Conservation (phyloP, 345 rosid genomes). For the Eucalyptus pauciflora region DNA sequence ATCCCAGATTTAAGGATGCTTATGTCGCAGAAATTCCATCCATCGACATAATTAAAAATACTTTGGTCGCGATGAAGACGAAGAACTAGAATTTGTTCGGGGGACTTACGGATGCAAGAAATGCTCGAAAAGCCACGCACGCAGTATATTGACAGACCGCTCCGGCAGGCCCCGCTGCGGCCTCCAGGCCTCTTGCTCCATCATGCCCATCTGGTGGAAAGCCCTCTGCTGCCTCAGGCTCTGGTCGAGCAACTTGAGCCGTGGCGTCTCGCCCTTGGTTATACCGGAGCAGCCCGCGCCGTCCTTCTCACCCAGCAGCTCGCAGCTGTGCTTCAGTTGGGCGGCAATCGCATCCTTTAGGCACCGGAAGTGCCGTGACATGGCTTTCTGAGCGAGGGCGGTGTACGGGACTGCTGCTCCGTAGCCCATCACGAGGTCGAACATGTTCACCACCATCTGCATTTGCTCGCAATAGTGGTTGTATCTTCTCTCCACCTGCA, state of each 20-base stretch:
- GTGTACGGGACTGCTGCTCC: conserved; percentile 92
- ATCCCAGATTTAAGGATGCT: not conserved
- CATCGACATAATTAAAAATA: not conserved
- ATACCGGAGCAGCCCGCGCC: conserved; percentile 54
- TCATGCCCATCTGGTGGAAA: conserved; percentile 92
- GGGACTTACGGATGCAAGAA: conserved; percentile 95
- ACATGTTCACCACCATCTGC: conserved; percentile 96
- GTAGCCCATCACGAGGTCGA: conserved; percentile 86
- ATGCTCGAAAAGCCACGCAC: conserved; percentile 99
- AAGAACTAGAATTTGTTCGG: not conserved
- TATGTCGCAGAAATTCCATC: not conserved
- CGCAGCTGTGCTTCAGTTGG: conserved; percentile 67
- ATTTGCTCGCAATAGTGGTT: conserved; percentile 91
- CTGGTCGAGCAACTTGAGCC: conserved; percentile 75
- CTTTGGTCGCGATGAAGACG: not conserved
- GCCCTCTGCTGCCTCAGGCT: conserved; percentile 87
- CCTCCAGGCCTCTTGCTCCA: conserved; percentile 98
- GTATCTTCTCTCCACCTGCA: conserved; percentile 90
- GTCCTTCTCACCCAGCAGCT: conserved; percentile 74
- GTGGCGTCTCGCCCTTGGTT: conserved; percentile 92
- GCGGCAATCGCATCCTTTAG: conserved; percentile 72
- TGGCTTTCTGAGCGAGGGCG: conserved; percentile 91
- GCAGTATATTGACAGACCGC: conserved; percentile 77
- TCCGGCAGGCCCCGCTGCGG: conserved; percentile 98
- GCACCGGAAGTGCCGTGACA: conserved; percentile 95